Evolutionary conservation across 805 yeast species (phyloP).

Genomic region (Barnettozyma californica): DNA sequence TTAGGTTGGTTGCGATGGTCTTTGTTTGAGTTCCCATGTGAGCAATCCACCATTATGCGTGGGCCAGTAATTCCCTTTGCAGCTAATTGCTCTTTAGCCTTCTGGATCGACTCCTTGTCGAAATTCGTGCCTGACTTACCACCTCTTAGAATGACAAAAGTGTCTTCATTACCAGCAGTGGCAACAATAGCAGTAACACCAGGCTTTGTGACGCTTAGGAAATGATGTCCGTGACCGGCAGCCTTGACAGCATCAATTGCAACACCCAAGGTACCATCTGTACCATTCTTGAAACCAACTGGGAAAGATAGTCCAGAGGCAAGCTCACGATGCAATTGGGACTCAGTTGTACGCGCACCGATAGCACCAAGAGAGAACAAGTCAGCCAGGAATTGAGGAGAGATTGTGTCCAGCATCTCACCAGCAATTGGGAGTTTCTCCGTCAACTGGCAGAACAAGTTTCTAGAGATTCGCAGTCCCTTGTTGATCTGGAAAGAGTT

Average conservation of each 20-base stretch:
- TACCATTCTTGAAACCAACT: conserved; percentile 96
- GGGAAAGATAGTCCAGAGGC: conserved; percentile 98
- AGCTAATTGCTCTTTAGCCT: conserved; percentile 55
- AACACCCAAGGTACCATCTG: conserved; percentile 92
- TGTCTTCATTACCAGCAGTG: conserved; percentile 87
- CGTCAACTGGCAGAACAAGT: conserved; percentile 79
- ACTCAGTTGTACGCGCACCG: conserved; percentile 98
- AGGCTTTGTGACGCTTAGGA: conserved; percentile 90
- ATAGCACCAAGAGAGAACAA: conserved; percentile 95
- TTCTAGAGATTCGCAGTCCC: conserved; percentile 85
- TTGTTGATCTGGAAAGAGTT: conserved; percentile 90
- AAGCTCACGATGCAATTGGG: conserved; percentile 93
- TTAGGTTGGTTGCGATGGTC: conserved; percentile 90
- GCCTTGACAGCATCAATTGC: conserved; percentile 93
- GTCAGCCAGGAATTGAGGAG: conserved; percentile 93
- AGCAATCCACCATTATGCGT: conserved; percentile 93
- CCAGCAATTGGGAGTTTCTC: conserved; percentile 88
- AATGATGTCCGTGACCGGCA: conserved; percentile 90
- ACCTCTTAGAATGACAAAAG: conserved; percentile 91
- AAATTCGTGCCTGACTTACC: conserved; percentile 91
- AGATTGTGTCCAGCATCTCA: conserved; percentile 96
- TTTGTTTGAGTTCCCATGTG: conserved; percentile 93
- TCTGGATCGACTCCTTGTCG: conserved; percentile 67
- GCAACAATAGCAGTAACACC: conserved; percentile 96
- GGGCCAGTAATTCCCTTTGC: conserved; percentile 40